Base-by-base conservation (phyloP, 495 filamentous ascomycete species). In the Neurospora terricola region DNA sequence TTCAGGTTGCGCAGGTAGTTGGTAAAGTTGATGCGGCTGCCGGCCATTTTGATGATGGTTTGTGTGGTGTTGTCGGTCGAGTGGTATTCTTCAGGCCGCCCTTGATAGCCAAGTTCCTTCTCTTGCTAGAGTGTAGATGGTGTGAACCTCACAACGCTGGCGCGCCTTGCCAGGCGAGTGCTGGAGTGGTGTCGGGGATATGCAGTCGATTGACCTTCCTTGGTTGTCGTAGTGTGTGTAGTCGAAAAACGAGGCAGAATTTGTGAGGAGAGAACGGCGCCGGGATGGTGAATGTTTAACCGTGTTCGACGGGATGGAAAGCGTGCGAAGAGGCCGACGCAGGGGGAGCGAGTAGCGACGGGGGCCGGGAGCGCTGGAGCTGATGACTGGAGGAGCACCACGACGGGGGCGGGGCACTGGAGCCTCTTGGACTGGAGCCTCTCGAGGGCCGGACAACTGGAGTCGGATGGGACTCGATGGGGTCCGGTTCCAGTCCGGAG, bases 1-100 rank as follows among this genome's bases (percentile, higher is more conserved):
- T 98, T 98, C 71, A 98, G 85, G 77, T 94, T 91, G 75, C 94
- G 90, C 79, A 98, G 85, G 82, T 94, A 94, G 76, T 93, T 91
- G 71, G 93, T 92, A 78, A 97, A 92, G 79, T 94, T 96, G 74
- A 92, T 91, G 27, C 54, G 54, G 14, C 12, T 66, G 54, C 54
- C 54, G 27, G 54, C 54, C 54, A 66, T 66, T 66, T 66, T 66
- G 54, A 66, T 3, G 27, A 14, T 66, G 23, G 12, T 66, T 66
- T 66, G 27, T 66, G 54, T 34, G 54, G 54, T 66, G 54, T 30
- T 66, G 54, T 66, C 27, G 54, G 54, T 66, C 54, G 27, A 12
- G 21, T 59, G 48, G 48, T 66, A 9, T 34, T 66, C 54, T 66
- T 66, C 12, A 36, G 14, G 12, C 18, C 23, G 54, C 54, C 27